These are phyloP conservation scores for Neofusicoccum parvum DNA, from an alignment of 2,329 filamentous ascomycete genomes.

Conservation along the genomic window DNA sequence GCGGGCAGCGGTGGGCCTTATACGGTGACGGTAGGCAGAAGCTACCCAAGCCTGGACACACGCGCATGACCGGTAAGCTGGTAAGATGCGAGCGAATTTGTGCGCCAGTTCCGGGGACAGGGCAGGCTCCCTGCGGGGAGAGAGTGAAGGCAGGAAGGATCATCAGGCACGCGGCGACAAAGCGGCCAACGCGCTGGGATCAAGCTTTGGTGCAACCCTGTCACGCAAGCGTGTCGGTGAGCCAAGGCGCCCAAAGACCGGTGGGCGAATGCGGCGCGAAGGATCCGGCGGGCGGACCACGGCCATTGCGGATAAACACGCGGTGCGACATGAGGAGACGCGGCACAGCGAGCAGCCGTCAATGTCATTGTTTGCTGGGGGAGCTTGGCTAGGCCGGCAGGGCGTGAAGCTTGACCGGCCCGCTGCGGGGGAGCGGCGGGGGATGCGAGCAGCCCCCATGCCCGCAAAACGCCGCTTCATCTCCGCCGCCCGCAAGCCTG, in stretches of 20 bases:
- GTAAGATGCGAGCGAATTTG: not conserved
- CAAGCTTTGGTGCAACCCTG: slow-evolving; percentile 18
- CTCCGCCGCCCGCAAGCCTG: not conserved
- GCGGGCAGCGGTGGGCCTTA: slow-evolving; percentile 1
- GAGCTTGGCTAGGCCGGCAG: not conserved
- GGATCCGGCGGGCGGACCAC: slow-evolving; percentile 13
- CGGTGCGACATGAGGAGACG: slow-evolving; percentile 2
- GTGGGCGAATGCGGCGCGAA: slow-evolving; percentile 11
- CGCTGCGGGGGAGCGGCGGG: slow-evolving; percentile 6
- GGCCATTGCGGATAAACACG: not conserved
- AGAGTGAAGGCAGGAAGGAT: slow-evolving; percentile 15
- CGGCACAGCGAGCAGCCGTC: not conserved
- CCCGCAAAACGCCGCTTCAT: not conserved
- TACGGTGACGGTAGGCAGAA: not conserved
- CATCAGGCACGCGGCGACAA: slow-evolving; percentile 16
- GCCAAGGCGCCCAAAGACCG: not conserved
- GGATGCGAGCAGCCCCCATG: not conserved
- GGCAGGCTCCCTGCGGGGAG: slow-evolving; percentile 2
- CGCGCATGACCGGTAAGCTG: slow-evolving; percentile 16
- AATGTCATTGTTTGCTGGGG: not conserved
- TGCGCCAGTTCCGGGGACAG: slow-evolving; percentile 2
- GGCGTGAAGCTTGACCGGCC: not conserved
- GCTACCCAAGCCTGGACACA: not conserved
- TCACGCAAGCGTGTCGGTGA: slow-evolving; percentile 13
- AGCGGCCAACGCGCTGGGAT: slow-evolving; percentile 11